Evolutionary conservation across 495 filamentous ascomycete genomes (phyloP).

Genomic region (Trichoderma orchidacearum): DNA sequence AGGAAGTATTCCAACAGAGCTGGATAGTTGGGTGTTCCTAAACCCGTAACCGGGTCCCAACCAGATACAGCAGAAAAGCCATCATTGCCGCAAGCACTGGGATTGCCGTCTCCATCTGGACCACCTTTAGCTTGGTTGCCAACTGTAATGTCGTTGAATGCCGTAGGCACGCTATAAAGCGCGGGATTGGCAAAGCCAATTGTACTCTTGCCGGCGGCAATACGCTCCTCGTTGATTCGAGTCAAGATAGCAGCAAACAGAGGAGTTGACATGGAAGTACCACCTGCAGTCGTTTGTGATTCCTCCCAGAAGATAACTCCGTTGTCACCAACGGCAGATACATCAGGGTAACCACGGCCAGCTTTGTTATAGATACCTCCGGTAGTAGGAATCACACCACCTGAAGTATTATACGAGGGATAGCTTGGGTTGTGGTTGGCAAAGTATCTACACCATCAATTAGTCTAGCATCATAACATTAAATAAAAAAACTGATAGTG

Average conservation of each 20-base stretch:
- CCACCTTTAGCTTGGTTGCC: conserved; percentile 42
- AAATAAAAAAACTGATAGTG: not conserved
- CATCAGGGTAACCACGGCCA: conserved; percentile 58
- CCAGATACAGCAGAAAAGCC: conserved; percentile 12
- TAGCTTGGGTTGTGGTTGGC: not conserved
- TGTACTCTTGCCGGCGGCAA: conserved; percentile 31
- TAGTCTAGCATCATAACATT: not conserved
- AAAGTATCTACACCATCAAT: not conserved
- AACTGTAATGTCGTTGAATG: conserved; percentile 19
- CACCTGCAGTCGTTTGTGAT: not conserved
- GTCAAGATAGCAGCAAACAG: conserved; percentile 44
- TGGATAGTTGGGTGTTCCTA: conserved; percentile 14
- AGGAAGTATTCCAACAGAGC: not conserved
- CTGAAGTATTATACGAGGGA: not conserved
- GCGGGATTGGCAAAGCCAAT: conserved; percentile 61
- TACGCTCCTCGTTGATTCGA: conserved; percentile 50
- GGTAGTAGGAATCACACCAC: not conserved
- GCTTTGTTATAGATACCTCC: conserved; percentile 31
- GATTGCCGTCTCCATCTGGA: conserved; percentile 5
- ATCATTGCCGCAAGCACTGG: conserved; percentile 5
- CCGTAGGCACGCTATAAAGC: conserved; percentile 32
- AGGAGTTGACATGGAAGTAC: conserved; percentile 39
- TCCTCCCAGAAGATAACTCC: not conserved
- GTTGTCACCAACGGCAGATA: conserved; percentile 41
- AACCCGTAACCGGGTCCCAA: conserved; percentile 15